Conservation (phyloP, 371 early-diverging fungal species). For the Saksenaea oblongispora region DNA sequence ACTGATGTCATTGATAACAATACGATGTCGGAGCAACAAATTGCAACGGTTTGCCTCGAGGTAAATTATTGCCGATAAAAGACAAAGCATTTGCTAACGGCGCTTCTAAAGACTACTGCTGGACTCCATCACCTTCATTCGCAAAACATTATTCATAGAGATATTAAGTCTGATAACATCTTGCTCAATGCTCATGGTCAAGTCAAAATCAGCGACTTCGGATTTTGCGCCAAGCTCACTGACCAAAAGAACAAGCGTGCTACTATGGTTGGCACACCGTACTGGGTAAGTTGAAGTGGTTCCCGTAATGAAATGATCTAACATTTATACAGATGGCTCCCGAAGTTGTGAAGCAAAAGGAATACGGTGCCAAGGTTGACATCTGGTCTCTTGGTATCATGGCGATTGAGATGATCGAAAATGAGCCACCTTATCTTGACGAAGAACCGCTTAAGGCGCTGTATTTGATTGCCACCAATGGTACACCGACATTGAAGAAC, state of each 20-base stretch:
- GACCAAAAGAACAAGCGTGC: constrained; percentile 85
- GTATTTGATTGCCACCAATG: constrained; percentile 96
- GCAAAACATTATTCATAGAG: constrained; percentile 93
- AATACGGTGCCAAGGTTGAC: constrained; percentile 90
- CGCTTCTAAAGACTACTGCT: constrained; percentile 60
- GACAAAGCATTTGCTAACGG: background rate
- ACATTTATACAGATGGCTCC: constrained; percentile 69
- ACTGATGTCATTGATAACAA: constrained; percentile 97
- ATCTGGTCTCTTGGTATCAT: constrained; percentile 95
- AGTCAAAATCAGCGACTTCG: constrained; percentile 95
- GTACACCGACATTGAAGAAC: constrained; percentile 90
- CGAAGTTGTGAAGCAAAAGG: constrained; percentile 89
- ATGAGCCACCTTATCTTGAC: constrained; percentile 96
- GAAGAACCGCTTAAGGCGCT: constrained; percentile 94
- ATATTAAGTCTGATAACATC: constrained; percentile 97
- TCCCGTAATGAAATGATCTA: background rate
- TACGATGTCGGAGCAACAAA: constrained; percentile 88
- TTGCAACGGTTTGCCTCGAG: constrained; percentile 89
- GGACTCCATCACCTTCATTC: constrained; percentile 93
- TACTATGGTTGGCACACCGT: constrained; percentile 96
- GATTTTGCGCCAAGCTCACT: constrained; percentile 91
- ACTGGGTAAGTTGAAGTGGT: constrained; percentile 61
- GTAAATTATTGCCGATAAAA: constrained; percentile 34
- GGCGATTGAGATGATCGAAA: constrained; percentile 98
- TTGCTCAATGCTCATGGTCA: constrained; percentile 83